Base-by-base conservation (phyloP, 192 early-diverging fungal species). In the Oehlia diaphana region DNA sequence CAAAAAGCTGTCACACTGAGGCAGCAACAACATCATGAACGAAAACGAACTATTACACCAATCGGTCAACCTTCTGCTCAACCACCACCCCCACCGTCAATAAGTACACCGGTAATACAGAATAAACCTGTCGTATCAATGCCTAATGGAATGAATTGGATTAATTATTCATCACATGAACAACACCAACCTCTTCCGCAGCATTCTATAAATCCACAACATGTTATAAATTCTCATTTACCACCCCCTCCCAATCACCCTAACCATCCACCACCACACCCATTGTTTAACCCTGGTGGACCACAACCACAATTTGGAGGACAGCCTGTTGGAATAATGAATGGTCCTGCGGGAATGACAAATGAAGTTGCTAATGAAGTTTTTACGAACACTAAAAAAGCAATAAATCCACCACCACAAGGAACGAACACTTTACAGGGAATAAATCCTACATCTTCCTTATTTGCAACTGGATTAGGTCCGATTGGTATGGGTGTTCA, bases 311-410 rank as follows among this genome's bases (percentile, higher is more conserved):
- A 44, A n/a, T 78, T 53, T 69, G 77, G 77, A 47, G 47, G 26
- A 37, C 77, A 78, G 69, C 62, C 65, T 23, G 31, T 26, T 33
- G 26, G 62, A 26, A 37, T 44, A 13, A 42, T 77, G 64, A 77
- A 77, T 77, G 75, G 63, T 23, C 75, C 39, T 31, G 12, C 39
- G 14, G 47, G 65, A n/a, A 69, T 78, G 61, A 26, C 64, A 23
- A 69, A 69, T 78, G 77, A 78, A 33, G 33, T 78, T 50, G 37
- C 66, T 50, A 78, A 68, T 78, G 77, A 78, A 26, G 63, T 66
- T 33, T 78, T 69, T 50, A 67, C 77, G 50, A 78, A 78, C 77
- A 78, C 50, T 78, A 78, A 78, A 35, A 78, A 78, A 78, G 23
- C 69, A 78, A 23, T 78, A 42, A 78, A 69, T 39, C 77, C 64